These are phyloP conservation scores for Trichoderma reesei DNA, from an alignment of 495 filamentous ascomycete genomes.

Conservation along the genomic window DNA sequence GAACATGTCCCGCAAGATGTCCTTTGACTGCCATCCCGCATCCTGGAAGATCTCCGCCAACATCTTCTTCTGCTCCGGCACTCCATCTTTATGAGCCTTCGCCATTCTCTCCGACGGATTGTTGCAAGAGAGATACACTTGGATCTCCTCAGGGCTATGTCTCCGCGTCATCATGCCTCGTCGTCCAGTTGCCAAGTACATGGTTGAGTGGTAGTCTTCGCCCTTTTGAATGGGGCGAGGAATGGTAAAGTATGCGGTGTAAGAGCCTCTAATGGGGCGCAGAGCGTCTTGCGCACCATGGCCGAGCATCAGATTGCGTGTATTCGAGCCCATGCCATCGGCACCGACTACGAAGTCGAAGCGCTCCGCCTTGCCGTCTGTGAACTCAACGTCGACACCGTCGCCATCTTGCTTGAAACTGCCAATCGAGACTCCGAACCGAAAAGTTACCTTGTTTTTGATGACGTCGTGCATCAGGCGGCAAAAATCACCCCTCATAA, in stretches of 20 bases:
- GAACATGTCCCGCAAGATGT: constrained; percentile 30
- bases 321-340: constrained; percentile 38
- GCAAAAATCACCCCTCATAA: constrained; percentile 41
- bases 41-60: constrained; percentile 27
- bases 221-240: constrained; percentile 20
- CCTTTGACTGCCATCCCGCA: constrained; percentile 35
- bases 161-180: constrained; percentile 31
- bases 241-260: constrained; percentile 34
- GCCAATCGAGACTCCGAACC: constrained; percentile 31
- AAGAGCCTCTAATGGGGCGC: constrained; percentile 19
- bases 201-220: constrained; percentile 28
- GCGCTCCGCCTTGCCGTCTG: constrained; percentile 20
- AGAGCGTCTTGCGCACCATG: constrained; percentile 19
- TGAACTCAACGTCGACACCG: constrained; percentile 29
- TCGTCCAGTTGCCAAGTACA: constrained; percentile 23
- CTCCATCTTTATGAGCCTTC: constrained; percentile 18
- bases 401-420: constrained; percentile 19
- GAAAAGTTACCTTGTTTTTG: constrained; percentile 28
- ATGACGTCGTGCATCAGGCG: constrained; percentile 34
- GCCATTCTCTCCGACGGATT: constrained; percentile 24
- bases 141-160: constrained; percentile 24
- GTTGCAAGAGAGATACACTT: constrained; percentile 28
- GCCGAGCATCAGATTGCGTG: constrained; percentile 31
- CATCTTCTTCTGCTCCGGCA: constrained; percentile 30
- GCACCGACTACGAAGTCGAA: constrained; percentile 43